A percentile compares a stretch with the other conserved stretches of the same genome.
phyloP scores from a whole-genome alignment of 2,329 filamentous ascomycete genomes.

The Chaetomium olivaceum region DNA sequence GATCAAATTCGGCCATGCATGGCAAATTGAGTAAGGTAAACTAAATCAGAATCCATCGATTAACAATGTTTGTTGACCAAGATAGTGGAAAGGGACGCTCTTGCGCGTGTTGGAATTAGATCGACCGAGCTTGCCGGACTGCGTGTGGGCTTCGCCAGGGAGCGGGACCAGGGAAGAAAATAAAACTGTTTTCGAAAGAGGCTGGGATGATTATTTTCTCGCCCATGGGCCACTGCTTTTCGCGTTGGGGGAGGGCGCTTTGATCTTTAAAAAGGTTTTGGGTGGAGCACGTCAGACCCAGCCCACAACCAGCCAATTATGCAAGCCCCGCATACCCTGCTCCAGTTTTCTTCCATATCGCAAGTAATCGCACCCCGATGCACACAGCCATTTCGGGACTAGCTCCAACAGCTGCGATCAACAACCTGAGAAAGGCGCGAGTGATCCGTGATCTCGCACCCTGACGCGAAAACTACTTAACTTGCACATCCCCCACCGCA shows the following conservation, averaged over 20 bases:
- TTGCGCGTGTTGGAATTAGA: slow-evolving; percentile 5
- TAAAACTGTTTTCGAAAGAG: neutral
- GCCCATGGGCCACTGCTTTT: slow-evolving; percentile 8
- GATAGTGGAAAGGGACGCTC: neutral
- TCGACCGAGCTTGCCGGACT: neutral
- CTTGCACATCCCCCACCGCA: slow-evolving; percentile 49
- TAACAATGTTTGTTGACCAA: neutral
- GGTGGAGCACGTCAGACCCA: neutral
- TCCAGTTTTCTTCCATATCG: slow-evolving; percentile 24
- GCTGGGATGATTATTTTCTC: slow-evolving; percentile 5
- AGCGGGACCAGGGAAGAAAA: neutral
- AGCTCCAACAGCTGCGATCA: slow-evolving; percentile 34
- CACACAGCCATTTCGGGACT: slow-evolving; percentile 36
- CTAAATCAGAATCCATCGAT: slow-evolving; percentile 11
- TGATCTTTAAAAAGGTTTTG: slow-evolving; percentile 17
- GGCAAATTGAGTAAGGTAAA: neutral
- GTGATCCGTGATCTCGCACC: slow-evolving; percentile 55
- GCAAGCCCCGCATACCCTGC: slow-evolving; percentile 1
- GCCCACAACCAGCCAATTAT: slow-evolving; percentile 23
- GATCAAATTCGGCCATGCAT: neutral
- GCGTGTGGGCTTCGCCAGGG: slow-evolving; percentile 3
- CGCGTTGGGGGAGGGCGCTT: slow-evolving; percentile 11
- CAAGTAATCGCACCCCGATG: slow-evolving; percentile 14
- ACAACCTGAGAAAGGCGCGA: slow-evolving; percentile 31
- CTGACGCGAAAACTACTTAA: slow-evolving; percentile 58